These are phyloP conservation scores for Centella asiatica DNA, from an alignment of 129 eudicot species.

Conservation along the genomic window DNA sequence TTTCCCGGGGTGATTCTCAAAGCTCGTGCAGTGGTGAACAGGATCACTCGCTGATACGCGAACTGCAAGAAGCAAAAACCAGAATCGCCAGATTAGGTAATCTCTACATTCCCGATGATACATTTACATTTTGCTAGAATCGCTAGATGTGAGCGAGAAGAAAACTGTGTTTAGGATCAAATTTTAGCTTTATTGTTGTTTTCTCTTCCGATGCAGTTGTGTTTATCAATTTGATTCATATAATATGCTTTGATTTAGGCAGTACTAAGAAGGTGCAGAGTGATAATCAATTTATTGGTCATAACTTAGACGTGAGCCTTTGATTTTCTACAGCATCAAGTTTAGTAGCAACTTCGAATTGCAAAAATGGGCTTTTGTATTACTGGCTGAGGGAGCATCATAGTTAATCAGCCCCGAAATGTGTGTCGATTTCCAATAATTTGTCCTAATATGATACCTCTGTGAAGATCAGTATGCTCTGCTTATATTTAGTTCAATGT, in stretches of 20 bases:
- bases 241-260: not conserved
- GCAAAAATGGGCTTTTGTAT: too few relatives aligned
- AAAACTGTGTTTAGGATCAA: not conserved
- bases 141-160: not conserved
- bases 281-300: not conserved
- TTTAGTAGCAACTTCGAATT: too few relatives aligned
- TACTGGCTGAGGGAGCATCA: not conserved
- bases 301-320: not conserved
- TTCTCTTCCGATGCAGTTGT: not conserved
- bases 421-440: not conserved
- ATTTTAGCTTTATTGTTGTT: not conserved
- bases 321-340: too few relatives aligned
- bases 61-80: constrained; percentile 33
- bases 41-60: constrained; percentile 8
- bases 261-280: not conserved
- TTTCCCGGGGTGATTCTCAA: constrained; percentile 5
- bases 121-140: not conserved
- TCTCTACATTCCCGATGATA: not conserved
- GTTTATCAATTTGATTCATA: not conserved
- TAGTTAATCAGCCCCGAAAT: not conserved
- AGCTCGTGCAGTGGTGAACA: constrained; percentile 5
- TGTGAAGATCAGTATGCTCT: not conserved
- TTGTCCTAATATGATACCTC: too few relatives aligned
- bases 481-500: too few relatives aligned
- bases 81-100: constrained; percentile 36